Evolutionary conservation across 352 stramenopile genomes (phyloP).

Genomic region (Phytophthora colocasiae): DNA sequence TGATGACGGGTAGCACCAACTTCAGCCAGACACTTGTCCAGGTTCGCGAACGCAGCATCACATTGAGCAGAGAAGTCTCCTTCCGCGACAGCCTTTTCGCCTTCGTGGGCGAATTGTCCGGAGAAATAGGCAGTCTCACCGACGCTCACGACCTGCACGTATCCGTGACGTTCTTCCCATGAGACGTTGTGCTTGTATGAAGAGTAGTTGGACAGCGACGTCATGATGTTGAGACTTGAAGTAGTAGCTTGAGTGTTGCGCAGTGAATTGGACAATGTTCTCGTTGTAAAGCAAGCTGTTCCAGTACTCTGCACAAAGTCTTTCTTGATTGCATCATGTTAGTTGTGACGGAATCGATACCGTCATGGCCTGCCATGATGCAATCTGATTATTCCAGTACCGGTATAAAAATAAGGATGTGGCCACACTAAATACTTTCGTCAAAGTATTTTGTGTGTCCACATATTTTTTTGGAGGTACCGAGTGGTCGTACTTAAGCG

Average conservation of each 20-base stretch:
- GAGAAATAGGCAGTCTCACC: conserved; percentile 7
- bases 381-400: not conserved
- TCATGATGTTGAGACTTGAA: not conserved
- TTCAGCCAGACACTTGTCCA: conserved; percentile 9
- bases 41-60: conserved; percentile 3
- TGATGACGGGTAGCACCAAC: conserved; percentile 5
- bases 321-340: conserved; percentile 6
- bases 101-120: conserved; percentile 6
- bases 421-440: too few species aligned
- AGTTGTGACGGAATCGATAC: conserved; percentile 2
- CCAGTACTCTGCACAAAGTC: too few species aligned
- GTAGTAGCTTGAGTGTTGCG: not conserved
- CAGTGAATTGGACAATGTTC: conserved; percentile 6
- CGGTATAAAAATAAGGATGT: too few species aligned
- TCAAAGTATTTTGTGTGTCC: too few species aligned
- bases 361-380: not conserved
- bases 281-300: not conserved
- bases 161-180: conserved; percentile 9
- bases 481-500: too few species aligned
- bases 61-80: conserved; percentile 3
- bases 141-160: conserved; percentile 11
- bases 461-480: too few species aligned
- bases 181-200: conserved; percentile 12
- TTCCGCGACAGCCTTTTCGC: conserved; percentile 2
- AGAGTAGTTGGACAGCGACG: not conserved